Base-by-base conservation (phyloP, 306 rosid species). In the Prunus kanzakura region DNA sequence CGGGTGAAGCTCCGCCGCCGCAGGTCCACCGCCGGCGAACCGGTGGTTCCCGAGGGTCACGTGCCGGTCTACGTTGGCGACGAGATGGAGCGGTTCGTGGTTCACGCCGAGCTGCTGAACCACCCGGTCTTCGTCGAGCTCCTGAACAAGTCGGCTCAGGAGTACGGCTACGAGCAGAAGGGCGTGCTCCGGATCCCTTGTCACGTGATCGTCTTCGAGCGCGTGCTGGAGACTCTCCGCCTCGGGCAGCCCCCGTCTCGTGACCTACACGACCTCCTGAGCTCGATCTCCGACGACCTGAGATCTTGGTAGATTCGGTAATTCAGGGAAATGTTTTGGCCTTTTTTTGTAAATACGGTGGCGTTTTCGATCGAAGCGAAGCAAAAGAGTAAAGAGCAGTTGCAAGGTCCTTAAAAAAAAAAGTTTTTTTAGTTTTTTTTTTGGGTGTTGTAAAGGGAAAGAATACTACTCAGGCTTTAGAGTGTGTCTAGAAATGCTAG, bases 61-160 rank as follows among this genome's bases (percentile, higher is more conserved):
- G 89, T 94, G 0, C 98, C 98, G 67, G 88, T 94, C 71, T 92
- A 89, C 87, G 98, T 95, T 13, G 98, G 98, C 32, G 96, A 92
- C 16, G 97, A 95, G 89, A 91, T 92, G 98, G 88, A 88, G 70
- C 76, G 94, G 41, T 92, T 92, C 63, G 97, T 87, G 2, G 93
- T 95, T 9, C 71, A 76, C 62, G 96, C 96, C 0, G 97, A 95
- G 81, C 84, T 95, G 8, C 64, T 95, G 6, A 92, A 95, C 82
- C 97, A 95, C 46, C 98, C 97, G 6, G 67, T 90, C 54, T 95
- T 95, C 84, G 87, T 92, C 4, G 86, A 92, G 81, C 98, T 94
- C 2, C 85, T 95, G 29, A 86, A 92, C 84, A 84, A 83, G 49
- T 92, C 98, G 49, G 97, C 97, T 0, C 95, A 90, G 69, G 98